A percentile compares a stretch with the other conserved stretches of the same genome.
Evolutionary conservation across 495 filamentous ascomycete genomes (phyloP).

Genomic region (Neurospora sp.): DNA sequence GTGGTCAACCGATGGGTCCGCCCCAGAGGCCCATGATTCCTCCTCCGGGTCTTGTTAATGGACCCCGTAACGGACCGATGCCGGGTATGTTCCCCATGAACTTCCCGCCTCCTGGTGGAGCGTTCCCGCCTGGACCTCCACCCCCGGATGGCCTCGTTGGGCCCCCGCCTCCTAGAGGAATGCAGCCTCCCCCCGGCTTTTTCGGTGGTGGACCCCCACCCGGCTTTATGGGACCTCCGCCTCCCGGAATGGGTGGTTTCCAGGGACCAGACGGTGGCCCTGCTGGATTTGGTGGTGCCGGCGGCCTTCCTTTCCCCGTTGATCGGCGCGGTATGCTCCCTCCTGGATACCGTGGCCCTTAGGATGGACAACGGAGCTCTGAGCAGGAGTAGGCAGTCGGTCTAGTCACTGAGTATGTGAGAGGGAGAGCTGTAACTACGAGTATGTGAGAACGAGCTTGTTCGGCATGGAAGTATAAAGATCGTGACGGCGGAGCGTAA

Average conservation of each 20-base stretch:
- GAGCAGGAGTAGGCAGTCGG: neutral
- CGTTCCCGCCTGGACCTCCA: slow-evolving; percentile 27
- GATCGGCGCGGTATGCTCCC: slow-evolving; percentile 13
- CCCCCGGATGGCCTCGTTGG: slow-evolving; percentile 35
- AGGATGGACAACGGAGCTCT: neutral
- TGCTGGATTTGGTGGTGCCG: slow-evolving; percentile 4
- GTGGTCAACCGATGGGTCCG: slow-evolving; percentile 27
- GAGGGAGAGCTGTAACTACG: neutral
- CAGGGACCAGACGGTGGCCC: slow-evolving; percentile 33
- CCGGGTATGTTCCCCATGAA: slow-evolving; percentile 40
- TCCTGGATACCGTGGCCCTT: slow-evolving; percentile 4
- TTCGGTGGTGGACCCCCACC: slow-evolving; percentile 31
- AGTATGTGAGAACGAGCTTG: neutral
- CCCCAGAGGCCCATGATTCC: slow-evolving; percentile 40
- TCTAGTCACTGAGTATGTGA: neutral
- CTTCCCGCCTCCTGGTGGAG: slow-evolving; percentile 28
- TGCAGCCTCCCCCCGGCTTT: slow-evolving; percentile 42
- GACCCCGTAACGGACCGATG: slow-evolving; percentile 31
- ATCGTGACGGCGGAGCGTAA: neutral
- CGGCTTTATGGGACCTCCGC: slow-evolving; percentile 27
- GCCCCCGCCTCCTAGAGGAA: slow-evolving; percentile 25
- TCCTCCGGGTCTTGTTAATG: slow-evolving; percentile 39
- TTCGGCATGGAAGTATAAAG: neutral
- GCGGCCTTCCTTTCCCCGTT: slow-evolving; percentile 3
- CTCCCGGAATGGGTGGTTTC: slow-evolving; percentile 38